These are phyloP conservation scores for Protostelium mycophagum DNA, from an alignment of 78 protist species.

Conservation along the genomic window DNA sequence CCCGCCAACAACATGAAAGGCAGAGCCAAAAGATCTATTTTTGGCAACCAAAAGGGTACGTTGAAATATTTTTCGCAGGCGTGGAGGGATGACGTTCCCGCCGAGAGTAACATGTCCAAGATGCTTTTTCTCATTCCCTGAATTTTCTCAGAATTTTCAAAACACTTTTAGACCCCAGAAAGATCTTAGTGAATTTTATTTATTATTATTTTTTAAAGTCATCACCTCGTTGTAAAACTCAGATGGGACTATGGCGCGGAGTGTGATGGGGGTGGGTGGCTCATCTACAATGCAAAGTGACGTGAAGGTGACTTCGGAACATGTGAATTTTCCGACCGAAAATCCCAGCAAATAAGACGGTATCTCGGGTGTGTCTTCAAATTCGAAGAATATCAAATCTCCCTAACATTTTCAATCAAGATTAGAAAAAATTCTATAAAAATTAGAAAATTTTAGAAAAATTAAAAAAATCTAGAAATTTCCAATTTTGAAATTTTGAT, in stretches of 20 bases:
- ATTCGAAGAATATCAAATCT: neutral
- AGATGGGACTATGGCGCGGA: neutral
- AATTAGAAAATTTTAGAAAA: neutral
- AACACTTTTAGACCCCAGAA: too few relatives aligned
- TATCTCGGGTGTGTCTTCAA: neutral
- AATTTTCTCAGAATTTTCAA: neutral
- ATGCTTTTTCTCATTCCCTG: neutral
- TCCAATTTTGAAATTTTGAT: too few relatives aligned
- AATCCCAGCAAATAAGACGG: neutral
- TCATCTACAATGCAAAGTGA: neutral
- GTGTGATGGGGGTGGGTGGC: neutral
- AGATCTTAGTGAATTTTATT: too few relatives aligned
- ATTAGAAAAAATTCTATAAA: too few relatives aligned
- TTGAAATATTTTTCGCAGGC: neutral
- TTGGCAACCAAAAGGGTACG: neutral
- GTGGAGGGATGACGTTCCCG: neutral
- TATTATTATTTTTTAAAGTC: too few relatives aligned
- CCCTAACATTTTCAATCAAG: too few relatives aligned
- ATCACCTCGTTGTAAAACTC: neutral
- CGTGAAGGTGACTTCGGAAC: neutral
- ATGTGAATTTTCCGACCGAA: neutral
- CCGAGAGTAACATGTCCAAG: neutral
- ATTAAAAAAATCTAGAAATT: too few relatives aligned
- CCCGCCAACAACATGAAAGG: neutral
- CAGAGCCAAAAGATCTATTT: neutral